Percentiles rank a stretch among this genome's conserved stretches.
Conservation (phyloP, 129 eudicot genomes). For the Pittosporum tobira region DNA sequence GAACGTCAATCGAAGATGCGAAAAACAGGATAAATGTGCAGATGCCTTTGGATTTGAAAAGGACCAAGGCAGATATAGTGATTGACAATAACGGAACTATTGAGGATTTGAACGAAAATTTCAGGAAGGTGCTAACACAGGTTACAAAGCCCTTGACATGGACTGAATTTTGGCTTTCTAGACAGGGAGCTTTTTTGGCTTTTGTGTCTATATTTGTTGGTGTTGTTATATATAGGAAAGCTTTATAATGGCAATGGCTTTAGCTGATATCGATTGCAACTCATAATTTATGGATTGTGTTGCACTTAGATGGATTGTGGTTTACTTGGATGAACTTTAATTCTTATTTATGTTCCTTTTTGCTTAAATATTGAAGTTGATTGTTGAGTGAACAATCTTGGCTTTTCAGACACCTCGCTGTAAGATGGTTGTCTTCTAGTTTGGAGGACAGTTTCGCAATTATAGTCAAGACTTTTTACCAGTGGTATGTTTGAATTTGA, state of each 20-base stretch:
- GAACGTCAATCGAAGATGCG: constrained; percentile 70
- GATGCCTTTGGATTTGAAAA: constrained; percentile 75
- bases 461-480: no score
- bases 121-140: constrained; percentile 41
- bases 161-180: constrained; percentile 80
- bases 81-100: constrained; percentile 71
- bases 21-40: constrained; percentile 75
- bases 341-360: no score
- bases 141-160: constrained; percentile 82
- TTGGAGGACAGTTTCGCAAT: neutral
- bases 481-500: no score
- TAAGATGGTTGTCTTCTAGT: no score
- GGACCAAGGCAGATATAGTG: constrained; percentile 65
- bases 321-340: no score
- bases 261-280: no score
- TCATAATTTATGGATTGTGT: no score
- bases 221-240: constrained; percentile 46
- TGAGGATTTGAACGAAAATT: constrained; percentile 55
- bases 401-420: no score
- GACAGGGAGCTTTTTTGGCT: constrained; percentile 64
- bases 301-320: no score
- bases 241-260: neutral
- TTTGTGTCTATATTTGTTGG: constrained; percentile 41
- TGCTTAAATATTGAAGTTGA: no score
- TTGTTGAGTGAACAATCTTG: no score